Conservation (phyloP, 2,329 filamentous ascomycete genomes). For the Cercospora sp. region DNA sequence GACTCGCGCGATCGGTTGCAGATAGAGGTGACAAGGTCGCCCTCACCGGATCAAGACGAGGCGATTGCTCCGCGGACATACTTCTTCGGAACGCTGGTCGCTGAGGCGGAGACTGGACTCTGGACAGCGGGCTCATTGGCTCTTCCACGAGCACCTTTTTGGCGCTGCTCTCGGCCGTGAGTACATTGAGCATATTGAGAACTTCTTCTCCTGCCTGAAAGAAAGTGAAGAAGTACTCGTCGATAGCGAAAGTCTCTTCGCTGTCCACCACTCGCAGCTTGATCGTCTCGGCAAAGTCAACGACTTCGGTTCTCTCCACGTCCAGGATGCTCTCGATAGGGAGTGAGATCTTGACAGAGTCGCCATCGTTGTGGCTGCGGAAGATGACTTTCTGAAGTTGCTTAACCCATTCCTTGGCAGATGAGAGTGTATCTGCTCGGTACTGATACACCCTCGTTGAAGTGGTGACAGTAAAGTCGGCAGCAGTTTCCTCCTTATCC, state of each 20-base stretch:
- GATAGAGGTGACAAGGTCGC: conserved; percentile 49
- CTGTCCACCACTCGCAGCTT: conserved; percentile 92
- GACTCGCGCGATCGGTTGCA: conserved; percentile 40
- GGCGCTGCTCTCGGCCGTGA: conserved; percentile 65
- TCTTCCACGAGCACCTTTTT: conserved; percentile 21
- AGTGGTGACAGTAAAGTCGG: conserved; percentile 76
- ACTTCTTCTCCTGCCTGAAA: conserved; percentile 75
- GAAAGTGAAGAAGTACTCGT: conserved; percentile 99
- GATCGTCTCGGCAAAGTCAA: conserved; percentile 89
- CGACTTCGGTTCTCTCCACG: conserved; percentile 85
- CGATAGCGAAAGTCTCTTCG: conserved; percentile 90
- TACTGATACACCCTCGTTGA: conserved; percentile 83
- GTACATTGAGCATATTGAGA: conserved; percentile 63
- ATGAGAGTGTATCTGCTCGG: conserved; percentile 80
- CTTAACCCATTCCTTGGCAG: conserved; percentile 96
- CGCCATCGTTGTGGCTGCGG: conserved; percentile 90
- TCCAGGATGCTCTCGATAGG: conserved; percentile 88
- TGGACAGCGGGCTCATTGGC: conserved; percentile 9
- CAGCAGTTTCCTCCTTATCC: conserved; percentile 62
- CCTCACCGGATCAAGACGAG: conserved; percentile 42
- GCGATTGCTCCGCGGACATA: conserved; percentile 20
- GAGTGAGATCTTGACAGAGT: conserved; percentile 93
- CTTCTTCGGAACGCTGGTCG: conserved; percentile 8
- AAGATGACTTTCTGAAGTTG: conserved; percentile 93
- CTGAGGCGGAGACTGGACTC: conserved; percentile 7